Evolutionary conservation across 768 basidiomycete species (phyloP), one percentile per base, ranked within the genome.

Genomic region (Tulasnella sp.): DNA sequence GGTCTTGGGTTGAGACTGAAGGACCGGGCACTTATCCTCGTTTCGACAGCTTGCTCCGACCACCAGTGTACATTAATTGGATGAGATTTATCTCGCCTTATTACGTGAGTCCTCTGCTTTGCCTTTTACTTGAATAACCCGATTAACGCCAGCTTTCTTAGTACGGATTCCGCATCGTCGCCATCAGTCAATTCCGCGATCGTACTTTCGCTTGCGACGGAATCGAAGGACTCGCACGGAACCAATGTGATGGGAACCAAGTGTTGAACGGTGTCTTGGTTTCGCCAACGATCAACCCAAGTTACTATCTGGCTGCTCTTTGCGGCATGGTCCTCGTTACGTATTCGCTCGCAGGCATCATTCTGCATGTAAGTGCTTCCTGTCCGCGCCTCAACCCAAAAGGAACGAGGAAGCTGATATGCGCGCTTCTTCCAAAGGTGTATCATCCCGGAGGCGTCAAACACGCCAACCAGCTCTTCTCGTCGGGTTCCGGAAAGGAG

Each of bases 81-180:
- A 84, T 87, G 31, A 82, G 86, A 24, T 88, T 85, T 84, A 84
- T 88, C 76, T 85, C 85, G 11, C 86, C 86, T 0, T 86, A 87
- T 77, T 88, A 86, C 82, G 72, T 80, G 40, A n/a, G 79, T 46
- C 14, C 22, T 40, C 11, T 24, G 0, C 20, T 5, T 72, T 58
- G 11, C n/a, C 14, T 16, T 9, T 18, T 72, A 2, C 50, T n/a
- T 50, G 7, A 42, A n/a, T 1, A 9, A 12, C 1, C 14, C 3
- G 37, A n/a, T 8, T 22, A 50, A 76, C 48, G 8, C 20, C 24
- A 34, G 6, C 31, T 37, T 22, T 79, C 37, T 18, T 37, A 80
- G 80, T 88, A 87, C 81, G 86, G 84, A 7, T 87, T 86, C 84
- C 83, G 84, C 31, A 84, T 87, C 75, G 81, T 87, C 75, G 85